Conservation (phyloP, 345 rosid species). For the Salix exigua region DNA sequence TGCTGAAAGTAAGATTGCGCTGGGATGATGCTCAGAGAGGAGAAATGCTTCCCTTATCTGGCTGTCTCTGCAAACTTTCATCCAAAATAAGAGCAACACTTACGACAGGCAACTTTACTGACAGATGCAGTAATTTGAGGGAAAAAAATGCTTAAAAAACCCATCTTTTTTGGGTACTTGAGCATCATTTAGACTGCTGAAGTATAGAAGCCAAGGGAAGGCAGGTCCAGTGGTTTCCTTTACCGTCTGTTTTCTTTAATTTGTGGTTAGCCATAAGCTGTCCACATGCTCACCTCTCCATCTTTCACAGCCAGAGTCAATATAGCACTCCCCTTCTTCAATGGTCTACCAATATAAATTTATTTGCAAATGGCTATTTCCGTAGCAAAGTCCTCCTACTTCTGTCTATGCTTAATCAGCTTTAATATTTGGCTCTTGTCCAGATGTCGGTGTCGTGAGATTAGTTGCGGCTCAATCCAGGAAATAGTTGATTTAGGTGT, state of each 20-base stretch:
- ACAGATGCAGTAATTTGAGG: constrained; percentile 1
- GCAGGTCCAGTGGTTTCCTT: not conserved
- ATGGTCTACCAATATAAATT: not conserved
- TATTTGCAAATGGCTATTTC: not conserved
- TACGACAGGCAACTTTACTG: not conserved
- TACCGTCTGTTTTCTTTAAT: too few relatives aligned
- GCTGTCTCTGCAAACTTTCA: not conserved
- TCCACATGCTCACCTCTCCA: not conserved
- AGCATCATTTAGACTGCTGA: too few relatives aligned
- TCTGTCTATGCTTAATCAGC: not conserved
- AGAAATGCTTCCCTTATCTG: too few relatives aligned
- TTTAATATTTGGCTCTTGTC: not conserved
- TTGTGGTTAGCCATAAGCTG: not conserved
- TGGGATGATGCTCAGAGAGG: not conserved
- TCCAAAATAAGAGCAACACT: not conserved
- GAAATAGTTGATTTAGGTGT: too few relatives aligned
- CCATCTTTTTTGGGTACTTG: not conserved
- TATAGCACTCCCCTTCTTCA: not conserved
- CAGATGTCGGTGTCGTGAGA: not conserved
- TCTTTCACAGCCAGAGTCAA: not conserved
- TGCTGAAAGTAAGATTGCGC: not conserved
- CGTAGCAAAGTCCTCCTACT: not conserved
- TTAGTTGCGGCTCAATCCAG: not conserved
- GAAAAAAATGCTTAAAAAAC: not conserved
- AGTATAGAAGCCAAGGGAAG: not conserved